A percentile compares a stretch with the other conserved stretches of the same genome.
These are phyloP conservation scores for Hansenula lynferdii DNA, from an alignment of 1,139 yeast genomes.

Conservation along the genomic window DNA sequence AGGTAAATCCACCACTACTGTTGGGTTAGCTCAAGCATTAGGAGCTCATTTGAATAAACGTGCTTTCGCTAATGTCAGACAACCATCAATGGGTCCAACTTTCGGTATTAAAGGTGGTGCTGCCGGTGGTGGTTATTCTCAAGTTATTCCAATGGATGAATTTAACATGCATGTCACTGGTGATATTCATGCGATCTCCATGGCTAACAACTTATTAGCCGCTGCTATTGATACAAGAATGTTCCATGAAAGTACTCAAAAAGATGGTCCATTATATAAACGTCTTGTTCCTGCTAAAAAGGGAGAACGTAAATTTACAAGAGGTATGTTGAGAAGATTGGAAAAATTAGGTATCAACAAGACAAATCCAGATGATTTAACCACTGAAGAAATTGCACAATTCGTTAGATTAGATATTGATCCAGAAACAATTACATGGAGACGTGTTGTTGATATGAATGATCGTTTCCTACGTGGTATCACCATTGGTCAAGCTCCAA, in stretches of 20 bases:
- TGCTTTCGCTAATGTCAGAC: constrained; percentile 94
- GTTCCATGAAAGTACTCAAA: constrained; percentile 95
- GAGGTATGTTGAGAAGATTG: constrained; percentile 75
- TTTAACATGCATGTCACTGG: constrained; percentile 98
- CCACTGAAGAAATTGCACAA: constrained; percentile 66
- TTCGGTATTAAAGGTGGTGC: constrained; percentile 99
- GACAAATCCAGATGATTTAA: constrained; percentile 78
- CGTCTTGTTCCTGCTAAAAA: constrained; percentile 86
- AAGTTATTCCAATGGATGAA: constrained; percentile 99
- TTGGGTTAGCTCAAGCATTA: constrained; percentile 93
- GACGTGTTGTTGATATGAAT: constrained; percentile 94
- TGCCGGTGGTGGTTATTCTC: constrained; percentile 99
- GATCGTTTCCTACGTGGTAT: constrained; percentile 91
- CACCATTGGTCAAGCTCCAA: constrained; percentile 90
- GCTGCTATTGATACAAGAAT: constrained; percentile 98
- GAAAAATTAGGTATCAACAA: constrained; percentile 75
- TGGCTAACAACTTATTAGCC: constrained; percentile 92
- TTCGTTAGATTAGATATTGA: constrained; percentile 91
- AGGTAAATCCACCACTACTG: constrained; percentile 96
- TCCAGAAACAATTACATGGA: constrained; percentile 93
- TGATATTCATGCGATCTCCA: constrained; percentile 95
- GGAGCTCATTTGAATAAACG: constrained; percentile 88
- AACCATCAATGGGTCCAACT: constrained; percentile 99
- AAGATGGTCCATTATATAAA: constrained; percentile 80
- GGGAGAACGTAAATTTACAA: constrained; percentile 74